Percentiles rank a stretch among this genome's conserved stretches.
Conservation (phyloP, 257 asterid genomes). For the Phtheirospermum japonicum region DNA sequence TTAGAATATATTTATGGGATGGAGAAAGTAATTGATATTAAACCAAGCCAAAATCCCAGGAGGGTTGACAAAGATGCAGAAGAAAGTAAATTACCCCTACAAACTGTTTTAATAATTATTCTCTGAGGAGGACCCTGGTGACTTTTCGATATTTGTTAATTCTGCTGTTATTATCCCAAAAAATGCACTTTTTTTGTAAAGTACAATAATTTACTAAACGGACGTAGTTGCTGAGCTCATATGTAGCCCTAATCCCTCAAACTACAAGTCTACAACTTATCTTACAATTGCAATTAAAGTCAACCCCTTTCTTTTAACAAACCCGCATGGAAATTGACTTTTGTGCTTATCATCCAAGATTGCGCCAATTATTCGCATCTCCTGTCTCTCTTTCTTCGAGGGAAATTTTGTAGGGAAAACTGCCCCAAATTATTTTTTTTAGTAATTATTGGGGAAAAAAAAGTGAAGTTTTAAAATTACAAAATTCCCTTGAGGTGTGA, state of each 20-base stretch:
- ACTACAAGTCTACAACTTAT: constrained; percentile 21
- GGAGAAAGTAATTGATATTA: no score
- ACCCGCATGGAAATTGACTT: constrained; percentile 50
- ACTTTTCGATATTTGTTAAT: constrained; percentile 31
- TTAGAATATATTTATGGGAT: no score
- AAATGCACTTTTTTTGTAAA: constrained; percentile 40
- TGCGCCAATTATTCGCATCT: constrained; percentile 29
- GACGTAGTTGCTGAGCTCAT: constrained; percentile 53
- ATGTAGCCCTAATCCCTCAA: constrained; percentile 29
- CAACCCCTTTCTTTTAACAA: constrained; percentile 48
- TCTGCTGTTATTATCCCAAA: constrained; percentile 32
- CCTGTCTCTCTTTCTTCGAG: no score
- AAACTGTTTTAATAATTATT: constrained; percentile 24
- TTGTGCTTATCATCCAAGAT: constrained; percentile 29
- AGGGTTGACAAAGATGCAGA: constrained; percentile 43
- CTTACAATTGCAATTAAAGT: constrained; percentile 37
- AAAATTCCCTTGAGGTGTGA: no score
- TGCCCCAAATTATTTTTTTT: no score
- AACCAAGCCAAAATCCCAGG: constrained; percentile 28
- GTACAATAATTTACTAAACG: no score
- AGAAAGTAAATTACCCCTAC: constrained; percentile 18
- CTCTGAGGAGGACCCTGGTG: constrained; percentile 34
- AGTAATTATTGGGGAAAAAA: no score
- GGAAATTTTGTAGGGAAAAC: no score
- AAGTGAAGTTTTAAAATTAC: no score